phyloP scores from a whole-genome alignment of 305 asterid genomes.

The Nicotiana rustica region DNA sequence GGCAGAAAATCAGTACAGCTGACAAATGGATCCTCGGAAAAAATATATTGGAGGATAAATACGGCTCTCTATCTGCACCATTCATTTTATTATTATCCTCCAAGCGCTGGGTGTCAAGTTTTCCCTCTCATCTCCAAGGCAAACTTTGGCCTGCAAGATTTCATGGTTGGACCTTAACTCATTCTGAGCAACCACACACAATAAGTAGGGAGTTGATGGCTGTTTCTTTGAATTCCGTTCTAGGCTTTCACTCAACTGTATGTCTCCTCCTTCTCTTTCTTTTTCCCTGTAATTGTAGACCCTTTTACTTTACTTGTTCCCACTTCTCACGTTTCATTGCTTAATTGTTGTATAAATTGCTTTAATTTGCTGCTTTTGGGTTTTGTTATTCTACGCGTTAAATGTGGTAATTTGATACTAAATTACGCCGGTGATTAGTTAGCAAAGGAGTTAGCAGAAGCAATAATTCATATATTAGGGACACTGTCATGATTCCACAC shows the following conservation, averaged over 20 bases:
- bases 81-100: neutral
- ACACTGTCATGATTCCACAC: neutral
- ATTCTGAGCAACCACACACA: slow-evolving; percentile 7
- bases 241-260: slow-evolving; percentile 24
- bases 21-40: neutral
- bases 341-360: neutral
- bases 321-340: neutral
- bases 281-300: neutral
- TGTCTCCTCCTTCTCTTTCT: slow-evolving; percentile 10
- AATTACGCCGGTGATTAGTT: neutral
- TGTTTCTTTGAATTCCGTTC: slow-evolving; percentile 8
- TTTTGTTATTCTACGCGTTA: neutral
- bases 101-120: neutral
- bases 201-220: slow-evolving; percentile 3
- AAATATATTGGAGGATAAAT: slow-evolving; percentile 18
- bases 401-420: neutral
- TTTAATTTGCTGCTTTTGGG: neutral
- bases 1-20: neutral
- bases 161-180: neutral
- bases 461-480: slow-evolving; percentile 1
- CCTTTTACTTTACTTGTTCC: neutral
- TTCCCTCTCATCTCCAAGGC: neutral
- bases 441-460: neutral
- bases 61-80: neutral
- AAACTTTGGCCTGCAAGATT: neutral